Evolutionary conservation across 2,329 filamentous ascomycete genomes (phyloP), one percentile per base, ranked within the genome.

Genomic region (Aspergillus clavatus): DNA sequence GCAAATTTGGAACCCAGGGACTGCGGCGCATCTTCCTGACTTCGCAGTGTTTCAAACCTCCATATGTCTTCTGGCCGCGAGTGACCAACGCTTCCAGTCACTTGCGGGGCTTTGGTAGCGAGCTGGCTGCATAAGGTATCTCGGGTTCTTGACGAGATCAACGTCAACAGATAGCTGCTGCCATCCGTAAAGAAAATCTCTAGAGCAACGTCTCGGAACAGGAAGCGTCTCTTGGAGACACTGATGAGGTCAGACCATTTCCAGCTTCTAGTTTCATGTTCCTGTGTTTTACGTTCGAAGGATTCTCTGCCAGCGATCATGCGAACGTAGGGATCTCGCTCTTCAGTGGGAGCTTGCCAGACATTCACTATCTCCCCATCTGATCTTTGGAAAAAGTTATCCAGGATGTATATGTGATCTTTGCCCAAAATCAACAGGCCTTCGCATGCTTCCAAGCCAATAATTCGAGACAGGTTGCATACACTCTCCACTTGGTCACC

Each of bases 161-260:
- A 83, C 0, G 91, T 97, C 46, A 98, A 70, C 12, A 98, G 76
- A 63, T 97, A 98, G 69, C 93, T 98, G 45, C 89, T 84, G 1
- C 93, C 93, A 62, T 98, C 94, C 0, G 89, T 90, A 63, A 98
- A 98, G 72, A 98, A 98, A 2, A 96, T 80, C 62, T 98, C 93
- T n/a, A 97, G 83, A 0, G 89, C 89, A 10, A 98, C 93, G 60
- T 98, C 91, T 21, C 93, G 84, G 68, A 97, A 95, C 3, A 98
- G 72, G 66, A 97, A 98, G 5, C 91, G 84, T 16, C 94, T 83
- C 67, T 98, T 98, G 0, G 91, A 97, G 27, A 97, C 86, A 62
- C 90, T 96, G 55, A 97, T 87, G 11, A 97, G 83, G 62, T 97
- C 91, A 3, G 83, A 80, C 91, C 91, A 98, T 53, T 84, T 86